Conservation (phyloP, 768 basidiomycete species). For the Xanthoconium stramineum region DNA sequence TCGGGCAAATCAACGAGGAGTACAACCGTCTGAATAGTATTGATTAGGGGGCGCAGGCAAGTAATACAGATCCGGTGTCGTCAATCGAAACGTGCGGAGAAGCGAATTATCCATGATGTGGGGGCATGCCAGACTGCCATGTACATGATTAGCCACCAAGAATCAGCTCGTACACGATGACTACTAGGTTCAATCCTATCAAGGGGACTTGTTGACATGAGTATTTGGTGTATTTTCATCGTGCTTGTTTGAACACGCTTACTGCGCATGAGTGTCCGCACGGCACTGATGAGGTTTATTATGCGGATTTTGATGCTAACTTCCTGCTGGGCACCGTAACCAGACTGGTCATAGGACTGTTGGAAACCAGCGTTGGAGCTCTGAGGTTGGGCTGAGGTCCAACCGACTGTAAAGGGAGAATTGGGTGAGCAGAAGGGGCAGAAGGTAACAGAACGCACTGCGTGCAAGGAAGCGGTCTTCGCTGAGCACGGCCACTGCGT, state of each 20-base stretch:
- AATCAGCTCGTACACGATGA: constrained; percentile 83
- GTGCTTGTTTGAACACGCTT: constrained; percentile 38
- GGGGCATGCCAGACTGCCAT: constrained; percentile 15
- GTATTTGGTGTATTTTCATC: constrained; percentile 6
- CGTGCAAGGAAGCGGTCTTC: constrained; percentile 95
- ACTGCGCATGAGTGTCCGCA: constrained; percentile 97
- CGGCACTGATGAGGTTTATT: constrained; percentile 91
- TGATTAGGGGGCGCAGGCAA: constrained; percentile 20
- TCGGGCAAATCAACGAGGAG: constrained; percentile 70
- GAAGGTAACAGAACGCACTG: constrained; percentile 51
- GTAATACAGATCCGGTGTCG: constrained; percentile 6
- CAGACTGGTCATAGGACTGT: constrained; percentile 65
- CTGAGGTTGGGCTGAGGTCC: constrained; percentile 70
- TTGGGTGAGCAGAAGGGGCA: constrained; percentile 13
- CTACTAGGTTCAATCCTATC: constrained; percentile 80
- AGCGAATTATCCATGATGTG: constrained; percentile 13
- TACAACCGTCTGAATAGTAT: constrained; percentile 59
- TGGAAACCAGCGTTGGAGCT: constrained; percentile 55
- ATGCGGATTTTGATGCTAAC: constrained; percentile 79
- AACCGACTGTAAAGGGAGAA: constrained; percentile 65
- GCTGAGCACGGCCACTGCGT: constrained; percentile 91
- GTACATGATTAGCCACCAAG: constrained; percentile 46
- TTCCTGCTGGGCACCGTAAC: constrained; percentile 56
- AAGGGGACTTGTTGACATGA: constrained; percentile 70
- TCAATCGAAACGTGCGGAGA: constrained; percentile 9